Conservation (phyloP, 345 rosid species). For the Excoecaria cochinchinensis region DNA sequence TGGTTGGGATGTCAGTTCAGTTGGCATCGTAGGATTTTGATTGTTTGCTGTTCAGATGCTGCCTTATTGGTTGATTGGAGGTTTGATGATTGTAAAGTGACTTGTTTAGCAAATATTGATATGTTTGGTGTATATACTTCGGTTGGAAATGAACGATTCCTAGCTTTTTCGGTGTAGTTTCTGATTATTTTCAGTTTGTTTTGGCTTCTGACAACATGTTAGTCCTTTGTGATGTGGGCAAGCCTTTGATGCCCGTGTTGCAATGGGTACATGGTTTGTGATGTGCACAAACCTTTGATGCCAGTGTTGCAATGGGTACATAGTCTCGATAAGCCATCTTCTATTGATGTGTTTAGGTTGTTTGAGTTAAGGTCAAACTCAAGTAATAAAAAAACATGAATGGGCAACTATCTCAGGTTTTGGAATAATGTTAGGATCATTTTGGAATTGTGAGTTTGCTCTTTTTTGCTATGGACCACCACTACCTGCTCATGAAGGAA, state of each 20-base stretch:
- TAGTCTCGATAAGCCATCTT: slow-evolving; percentile 51
- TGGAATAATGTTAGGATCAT: slow-evolving; percentile 61
- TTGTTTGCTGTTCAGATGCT: slow-evolving; percentile 54
- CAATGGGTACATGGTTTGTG: too few species aligned
- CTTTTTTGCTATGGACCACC: slow-evolving; percentile 70
- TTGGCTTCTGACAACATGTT: slow-evolving; percentile 50
- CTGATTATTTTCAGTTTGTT: slow-evolving; percentile 51
- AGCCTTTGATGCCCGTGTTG: too few species aligned
- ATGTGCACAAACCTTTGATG: slow-evolving; percentile 47
- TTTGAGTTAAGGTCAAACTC: slow-evolving; percentile 53
- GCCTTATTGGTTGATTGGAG: slow-evolving; percentile 55
- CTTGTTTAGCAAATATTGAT: slow-evolving; percentile 47
- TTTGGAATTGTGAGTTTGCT: slow-evolving; percentile 61
- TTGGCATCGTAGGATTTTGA: slow-evolving; percentile 54
- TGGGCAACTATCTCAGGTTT: slow-evolving; percentile 48
- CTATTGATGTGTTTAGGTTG: slow-evolving; percentile 51
- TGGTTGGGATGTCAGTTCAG: slow-evolving; percentile 72
- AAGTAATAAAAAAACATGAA: slow-evolving; percentile 25
- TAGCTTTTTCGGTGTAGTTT: slow-evolving; percentile 47
- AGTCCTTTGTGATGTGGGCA: slow-evolving; percentile 60
- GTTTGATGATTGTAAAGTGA: slow-evolving; percentile 35
- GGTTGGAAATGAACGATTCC: slow-evolving; percentile 40
- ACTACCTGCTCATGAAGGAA: slow-evolving; percentile 24
- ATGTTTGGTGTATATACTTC: slow-evolving; percentile 39
- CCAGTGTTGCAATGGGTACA: slow-evolving; percentile 71